Base-by-base conservation (phyloP, 306 rosid genomes). In the Astragalus membranaceus region DNA sequence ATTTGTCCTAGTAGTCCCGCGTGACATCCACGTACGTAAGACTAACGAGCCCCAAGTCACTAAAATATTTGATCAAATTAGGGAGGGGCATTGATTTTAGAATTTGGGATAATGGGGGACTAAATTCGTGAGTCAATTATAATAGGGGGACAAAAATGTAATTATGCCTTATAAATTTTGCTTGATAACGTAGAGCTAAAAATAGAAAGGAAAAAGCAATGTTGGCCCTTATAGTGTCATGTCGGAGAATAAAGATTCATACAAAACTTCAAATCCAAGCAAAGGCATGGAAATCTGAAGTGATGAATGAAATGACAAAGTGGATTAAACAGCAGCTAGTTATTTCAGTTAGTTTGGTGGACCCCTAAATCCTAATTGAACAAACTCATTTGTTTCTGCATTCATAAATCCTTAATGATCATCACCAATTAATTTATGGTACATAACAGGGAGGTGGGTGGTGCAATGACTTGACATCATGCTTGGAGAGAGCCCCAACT, bases 401-500 rank as follows among this genome's bases (percentile, higher is more conserved):
- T 46, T 70, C 39, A 64, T 51, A 54, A 60, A 49, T 69, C 52
- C 70, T 56, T 36, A 72, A 54, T 75, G 10, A 32, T 61, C 0
- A 61, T 23, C 8, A 20, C 29, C 39, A 49, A 59, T 43, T 43
- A 65, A 39, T 35, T 49, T 57, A 33, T 67, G 53, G 61, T 39
- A 29, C 35, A 7, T 74, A 9, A 3, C 74, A 92, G 98, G 98
- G 98, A 16, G 98, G 98, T 49, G 98, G 97, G 64, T 94, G 98
- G 98, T 94, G 97, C 85, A 90, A 94, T 65, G 90, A 87, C 73
- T 44, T 90, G 47, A 3, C 48, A 48, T 82, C 98, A 59, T 94
- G 98, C 82, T 79, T 80, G 52, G 96, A 81, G n/a, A 87, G 98
- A 76, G 97, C 98, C 23, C 26, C 53, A 3, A 71, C 86, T 8